Evolutionary conservation across 305 asterid genomes (phyloP).

Genomic region (Ilex paraguariensis): DNA sequence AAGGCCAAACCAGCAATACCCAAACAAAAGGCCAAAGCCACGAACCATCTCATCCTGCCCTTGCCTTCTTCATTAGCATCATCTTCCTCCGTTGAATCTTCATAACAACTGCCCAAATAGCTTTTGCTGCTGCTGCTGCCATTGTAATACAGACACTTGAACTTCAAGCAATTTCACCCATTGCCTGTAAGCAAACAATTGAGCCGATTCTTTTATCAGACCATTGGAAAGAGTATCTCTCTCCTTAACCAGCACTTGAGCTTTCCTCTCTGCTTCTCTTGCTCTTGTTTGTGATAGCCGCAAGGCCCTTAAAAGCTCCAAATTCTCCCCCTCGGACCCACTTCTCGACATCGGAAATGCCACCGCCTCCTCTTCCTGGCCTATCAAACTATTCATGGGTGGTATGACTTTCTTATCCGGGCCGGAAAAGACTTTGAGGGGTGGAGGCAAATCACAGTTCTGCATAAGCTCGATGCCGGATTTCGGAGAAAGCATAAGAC

Average conservation of each 20-base stretch:
- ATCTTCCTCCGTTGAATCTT: neutral
- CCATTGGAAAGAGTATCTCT: slow-evolving; percentile 32
- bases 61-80: slow-evolving; percentile 22
- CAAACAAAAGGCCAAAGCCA: slow-evolving; percentile 39
- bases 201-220: slow-evolving; percentile 37
- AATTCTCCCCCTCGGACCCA: slow-evolving; percentile 19
- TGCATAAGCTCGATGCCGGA: slow-evolving; percentile 37
- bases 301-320: slow-evolving; percentile 49
- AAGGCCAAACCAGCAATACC: slow-evolving; percentile 45
- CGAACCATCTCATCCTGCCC: slow-evolving; percentile 20
- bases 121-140: slow-evolving; percentile 10
- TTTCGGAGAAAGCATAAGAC: slow-evolving; percentile 13
- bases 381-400: slow-evolving; percentile 11
- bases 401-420: slow-evolving; percentile 23
- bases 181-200: slow-evolving; percentile 37
- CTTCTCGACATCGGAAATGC: neutral
- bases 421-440: slow-evolving; percentile 40
- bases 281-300: slow-evolving; percentile 61
- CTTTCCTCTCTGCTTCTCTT: slow-evolving; percentile 60
- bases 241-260: slow-evolving; percentile 28
- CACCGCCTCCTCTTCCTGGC: slow-evolving; percentile 9
- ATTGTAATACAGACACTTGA: slow-evolving; percentile 20
- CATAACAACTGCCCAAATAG: neutral
- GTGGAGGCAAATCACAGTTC: slow-evolving; percentile 74
- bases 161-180: slow-evolving; percentile 48